Evolutionary conservation across 2,329 filamentous ascomycete genomes (phyloP).

Genomic region (Phyllosticta paracitricarpa): DNA sequence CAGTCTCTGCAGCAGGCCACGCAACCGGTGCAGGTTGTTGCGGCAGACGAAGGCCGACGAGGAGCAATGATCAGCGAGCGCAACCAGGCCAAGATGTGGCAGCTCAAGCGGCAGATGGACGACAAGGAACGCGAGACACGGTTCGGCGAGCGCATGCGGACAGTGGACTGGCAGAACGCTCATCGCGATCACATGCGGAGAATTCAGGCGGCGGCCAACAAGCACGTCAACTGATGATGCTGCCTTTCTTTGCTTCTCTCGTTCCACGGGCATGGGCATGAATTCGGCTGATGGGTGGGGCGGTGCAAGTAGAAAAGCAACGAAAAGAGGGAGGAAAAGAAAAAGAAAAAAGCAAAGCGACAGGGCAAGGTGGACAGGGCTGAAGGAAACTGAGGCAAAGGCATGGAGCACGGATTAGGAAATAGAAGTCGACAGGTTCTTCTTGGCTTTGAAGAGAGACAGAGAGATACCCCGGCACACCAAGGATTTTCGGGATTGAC

Average conservation of each 20-base stretch:
- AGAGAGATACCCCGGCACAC: not conserved
- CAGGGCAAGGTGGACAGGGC: not conserved
- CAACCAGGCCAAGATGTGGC: conserved; percentile 50
- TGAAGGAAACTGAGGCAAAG: not conserved
- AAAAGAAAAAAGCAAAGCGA: not conserved
- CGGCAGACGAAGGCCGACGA: conserved; percentile 28
- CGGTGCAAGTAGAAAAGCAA: not conserved
- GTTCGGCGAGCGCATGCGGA: conserved; percentile 68
- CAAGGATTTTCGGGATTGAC: not conserved
- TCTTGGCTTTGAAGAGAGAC: not conserved
- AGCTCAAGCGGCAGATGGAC: conserved; percentile 45
- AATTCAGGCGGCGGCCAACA: conserved; percentile 55
- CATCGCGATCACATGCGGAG: conserved; percentile 71
- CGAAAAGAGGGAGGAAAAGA: not conserved
- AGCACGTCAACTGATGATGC: not conserved
- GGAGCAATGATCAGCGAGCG: conserved; percentile 49
- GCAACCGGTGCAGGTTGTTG: conserved; percentile 13
- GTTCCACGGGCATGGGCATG: not conserved
- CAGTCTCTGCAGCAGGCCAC: conserved; percentile 22
- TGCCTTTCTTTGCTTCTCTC: not conserved
- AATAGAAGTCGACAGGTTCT: not conserved
- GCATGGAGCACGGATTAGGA: not conserved
- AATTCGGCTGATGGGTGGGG: not conserved
- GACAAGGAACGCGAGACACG: conserved; percentile 50
- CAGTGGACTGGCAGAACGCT: conserved; percentile 61